phyloP scores from a whole-genome alignment of 208 protist genomes.

The Endotrypanum monterogeii region DNA sequence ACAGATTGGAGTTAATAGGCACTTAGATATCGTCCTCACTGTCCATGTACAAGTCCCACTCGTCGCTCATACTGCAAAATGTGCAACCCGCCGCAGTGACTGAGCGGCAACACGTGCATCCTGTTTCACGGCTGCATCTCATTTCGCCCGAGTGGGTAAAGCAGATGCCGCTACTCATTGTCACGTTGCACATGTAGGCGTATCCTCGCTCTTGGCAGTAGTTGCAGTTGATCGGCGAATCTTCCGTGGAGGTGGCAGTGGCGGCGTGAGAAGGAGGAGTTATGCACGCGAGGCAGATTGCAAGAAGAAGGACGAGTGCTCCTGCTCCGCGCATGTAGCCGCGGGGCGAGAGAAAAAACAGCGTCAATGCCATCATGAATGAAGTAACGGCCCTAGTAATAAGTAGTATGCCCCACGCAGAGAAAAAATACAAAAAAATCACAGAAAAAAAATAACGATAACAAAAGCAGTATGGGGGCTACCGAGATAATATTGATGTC shows the following conservation, averaged over 20 bases:
- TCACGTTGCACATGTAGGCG: slow-evolving; percentile 44
- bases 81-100: slow-evolving; percentile 27
- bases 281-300: not conserved
- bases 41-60: slow-evolving; percentile 36
- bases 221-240: slow-evolving; percentile 22
- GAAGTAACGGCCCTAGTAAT: not conserved
- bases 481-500: not conserved
- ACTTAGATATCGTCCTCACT: slow-evolving; percentile 23
- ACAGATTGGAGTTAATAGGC: not conserved
- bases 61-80: slow-evolving; percentile 30
- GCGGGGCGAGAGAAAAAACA: not conserved
- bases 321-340: not conserved
- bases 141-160: slow-evolving; percentile 27
- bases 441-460: not conserved
- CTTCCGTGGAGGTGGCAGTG: not conserved
- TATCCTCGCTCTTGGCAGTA: slow-evolving; percentile 46
- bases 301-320: not conserved
- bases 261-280: not conserved
- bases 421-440: not conserved
- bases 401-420: not conserved
- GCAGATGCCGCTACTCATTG: slow-evolving; percentile 31
- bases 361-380: not conserved
- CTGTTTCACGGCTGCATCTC: slow-evolving; percentile 17
- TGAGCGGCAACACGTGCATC: slow-evolving; percentile 38
- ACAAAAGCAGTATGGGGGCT: not conserved